Conservation (phyloP, 345 rosid species). For the Eucalyptus marginata region DNA sequence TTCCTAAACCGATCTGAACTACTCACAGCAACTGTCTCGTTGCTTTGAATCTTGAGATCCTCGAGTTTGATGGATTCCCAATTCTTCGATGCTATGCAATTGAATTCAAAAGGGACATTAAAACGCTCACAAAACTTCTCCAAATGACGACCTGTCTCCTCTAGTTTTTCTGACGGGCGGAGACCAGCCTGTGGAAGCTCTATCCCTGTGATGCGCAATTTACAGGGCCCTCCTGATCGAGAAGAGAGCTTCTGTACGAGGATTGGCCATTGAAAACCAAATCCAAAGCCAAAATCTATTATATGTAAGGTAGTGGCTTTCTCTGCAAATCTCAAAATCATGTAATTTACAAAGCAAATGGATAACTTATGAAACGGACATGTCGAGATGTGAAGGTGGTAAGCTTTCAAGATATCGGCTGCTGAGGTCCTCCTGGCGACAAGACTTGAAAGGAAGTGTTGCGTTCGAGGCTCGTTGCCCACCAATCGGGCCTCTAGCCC, state of each 20-base stretch:
- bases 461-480: constrained; percentile 25
- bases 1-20: not conserved
- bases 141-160: constrained; percentile 6
- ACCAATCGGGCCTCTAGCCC: constrained; percentile 68
- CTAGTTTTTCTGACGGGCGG: constrained; percentile 10
- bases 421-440: not conserved
- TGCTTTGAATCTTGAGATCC: not conserved
- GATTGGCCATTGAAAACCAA: constrained; percentile 21
- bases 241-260: constrained; percentile 7
- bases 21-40: constrained; percentile 10
- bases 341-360: constrained; percentile 2
- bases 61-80: not conserved
- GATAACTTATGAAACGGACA: constrained; percentile 11
- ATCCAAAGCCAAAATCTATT: not conserved
- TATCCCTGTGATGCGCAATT: constrained; percentile 17
- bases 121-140: constrained; percentile 7
- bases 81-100: constrained; percentile 6
- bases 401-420: constrained; percentile 12
- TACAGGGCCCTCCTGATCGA: constrained; percentile 8
- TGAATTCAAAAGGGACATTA: constrained; percentile 16
- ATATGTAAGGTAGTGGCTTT: constrained; percentile 12
- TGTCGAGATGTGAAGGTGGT: constrained; percentile 1
- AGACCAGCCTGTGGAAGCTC: constrained; percentile 23
- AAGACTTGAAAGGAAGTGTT: constrained; percentile 1
- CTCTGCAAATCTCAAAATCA: not conserved